phyloP scores from a whole-genome alignment of 108 stramenopile species.

The Pseudonitzschia pungens region DNA sequence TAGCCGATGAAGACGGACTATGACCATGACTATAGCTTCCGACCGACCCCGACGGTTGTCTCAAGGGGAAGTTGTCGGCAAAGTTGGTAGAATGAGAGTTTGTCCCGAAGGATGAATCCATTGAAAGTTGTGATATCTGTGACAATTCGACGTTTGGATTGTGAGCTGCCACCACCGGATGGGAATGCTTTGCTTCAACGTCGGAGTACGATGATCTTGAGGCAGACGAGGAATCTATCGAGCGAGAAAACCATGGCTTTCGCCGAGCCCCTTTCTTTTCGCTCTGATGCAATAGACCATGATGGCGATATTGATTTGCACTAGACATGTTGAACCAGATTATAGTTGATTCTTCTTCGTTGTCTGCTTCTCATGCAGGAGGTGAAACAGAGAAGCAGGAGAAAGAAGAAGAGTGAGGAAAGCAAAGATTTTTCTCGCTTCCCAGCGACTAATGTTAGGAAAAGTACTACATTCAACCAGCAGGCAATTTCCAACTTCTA shows the following conservation, averaged over 20 bases:
- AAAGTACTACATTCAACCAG: too few species aligned
- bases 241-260: too few species aligned
- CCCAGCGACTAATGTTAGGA: too few species aligned
- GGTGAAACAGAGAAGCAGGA: too few species aligned
- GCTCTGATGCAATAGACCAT: not conserved
- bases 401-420: too few species aligned
- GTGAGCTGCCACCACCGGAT: not conserved
- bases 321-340: too few species aligned
- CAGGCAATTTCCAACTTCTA: too few species aligned
- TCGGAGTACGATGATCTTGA: not conserved
- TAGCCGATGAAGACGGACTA: not conserved
- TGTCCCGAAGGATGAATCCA: not conserved
- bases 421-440: too few species aligned
- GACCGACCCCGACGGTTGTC: constrained; percentile 1
- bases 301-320: not conserved
- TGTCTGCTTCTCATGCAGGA: too few species aligned
- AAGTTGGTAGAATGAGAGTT: not conserved
- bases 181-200: not conserved
- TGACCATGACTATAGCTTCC: not conserved
- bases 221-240: not conserved
- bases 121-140: not conserved
- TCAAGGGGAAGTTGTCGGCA: not conserved
- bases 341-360: too few species aligned
- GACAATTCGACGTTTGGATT: constrained; percentile 7
- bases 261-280: not conserved